Base-by-base conservation (phyloP, 2,329 filamentous ascomycete species). In the Pseudohalonectria lignicola region DNA sequence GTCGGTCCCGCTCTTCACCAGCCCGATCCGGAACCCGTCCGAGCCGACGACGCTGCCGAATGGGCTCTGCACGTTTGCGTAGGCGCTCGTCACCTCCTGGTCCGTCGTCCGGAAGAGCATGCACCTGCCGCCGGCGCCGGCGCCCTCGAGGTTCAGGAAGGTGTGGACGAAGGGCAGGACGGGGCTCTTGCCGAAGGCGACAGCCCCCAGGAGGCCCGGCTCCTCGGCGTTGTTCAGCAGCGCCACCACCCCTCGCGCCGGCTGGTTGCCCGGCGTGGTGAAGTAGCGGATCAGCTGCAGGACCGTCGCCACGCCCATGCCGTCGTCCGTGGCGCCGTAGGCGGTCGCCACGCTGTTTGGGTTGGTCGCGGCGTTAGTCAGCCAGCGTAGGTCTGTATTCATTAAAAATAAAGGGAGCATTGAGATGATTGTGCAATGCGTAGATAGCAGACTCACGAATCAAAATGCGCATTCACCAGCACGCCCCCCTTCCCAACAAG, bases 191-290 rank as follows among this genome's bases (percentile, higher is more conserved):
- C 83, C 79, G 52, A 93, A 95, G 5, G 83, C 87, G 43, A 77
- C 75, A 6, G 90, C 87, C 1, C 92, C 92, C 46, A 93, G 85
- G 10, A 96, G 66, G 26, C 79, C 92, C 51, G 96, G 90, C 55
- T 98, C 92, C 54, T 98, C 92, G 26, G 84, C 90, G 52, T 96
- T 95, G 67, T 98, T 98, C 53, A 96, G 72, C 20, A 96, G 69
- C 9, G 86, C 71, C 12, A 96, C 75, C 31, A 98, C 71, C 2
- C 88, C 90, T 47, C 81, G 76, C 51, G 77, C 80, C 2, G 88
- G 88, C 52, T 77, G 77, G 45, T 84, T 76, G 20, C 71, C 78
- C 0, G 74, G 62, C 2, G 71, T 71, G 2, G 86, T 87, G 54
- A 94, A 95, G 59, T 94, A 86, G 44, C 80, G 84, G 43, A 96